Evolutionary conservation across 495 filamentous ascomycete species (phyloP), one percentile per base, ranked within the genome.

Genomic region (Tuber aestivum): DNA sequence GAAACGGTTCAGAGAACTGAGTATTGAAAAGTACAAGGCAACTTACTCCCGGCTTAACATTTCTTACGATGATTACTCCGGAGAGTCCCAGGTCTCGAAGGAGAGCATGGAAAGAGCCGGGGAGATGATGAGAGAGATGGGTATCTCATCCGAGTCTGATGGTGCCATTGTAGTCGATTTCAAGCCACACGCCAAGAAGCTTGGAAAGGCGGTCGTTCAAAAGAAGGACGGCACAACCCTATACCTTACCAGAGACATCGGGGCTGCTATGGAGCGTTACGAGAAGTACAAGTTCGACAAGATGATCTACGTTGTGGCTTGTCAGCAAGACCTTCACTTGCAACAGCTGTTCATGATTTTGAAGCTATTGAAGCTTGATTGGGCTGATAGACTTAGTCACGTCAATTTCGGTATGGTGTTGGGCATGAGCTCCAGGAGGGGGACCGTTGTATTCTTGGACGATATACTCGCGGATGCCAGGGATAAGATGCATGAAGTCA

Each of bases 141-240:
- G 89, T 20, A 88, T 97, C 41, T 90, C 91, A 0, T 90, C 94
- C 83, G 89, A 92, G 81, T 94, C 93, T 44, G 89, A 97, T 44
- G 95, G 95, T 56, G 95, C 95, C 61, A 86, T 93, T 71, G 92
- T 97, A 77, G 90, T 97, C 74, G 92, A 99, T 84, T 92, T 99
- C 78, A 88, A 88, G 71, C 93, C 94, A 83, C 89, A 93, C 76
- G 86, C 85, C 72, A 90, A 90, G 84, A 87, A 86, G 74, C 85
- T 90, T 79, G 89, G 83, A 74, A 86, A 85, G 80, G 85, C 88
- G 2, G 85, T 91, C 41, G 84, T 91, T 73, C 84, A 87, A 78
- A 89, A 90, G 83, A 86, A 85, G 76, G 88, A 91, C 73, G 90
- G 89, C 69, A 90, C 89, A 9, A 88, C 88, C 20, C 84, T 90